Evolutionary conservation across 2,329 filamentous ascomycete species (phyloP).

Genomic region (Penicillium frequentans): DNA sequence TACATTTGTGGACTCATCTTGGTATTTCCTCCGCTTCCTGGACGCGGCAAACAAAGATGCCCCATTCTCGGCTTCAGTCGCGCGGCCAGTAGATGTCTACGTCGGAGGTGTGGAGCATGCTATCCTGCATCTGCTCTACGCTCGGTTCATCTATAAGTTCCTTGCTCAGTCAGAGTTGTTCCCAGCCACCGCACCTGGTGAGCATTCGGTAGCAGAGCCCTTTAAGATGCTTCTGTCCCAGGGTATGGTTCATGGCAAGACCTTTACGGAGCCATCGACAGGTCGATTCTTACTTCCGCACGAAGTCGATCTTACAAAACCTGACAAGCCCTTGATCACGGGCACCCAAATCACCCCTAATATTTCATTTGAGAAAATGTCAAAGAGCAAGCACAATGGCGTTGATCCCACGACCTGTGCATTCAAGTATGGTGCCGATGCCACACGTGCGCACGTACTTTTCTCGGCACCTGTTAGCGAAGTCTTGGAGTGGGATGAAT

Average conservation of each 20-base stretch:
- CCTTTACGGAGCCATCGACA: slow-evolving; percentile 71
- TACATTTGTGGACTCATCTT: slow-evolving; percentile 92
- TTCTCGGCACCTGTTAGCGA: slow-evolving; percentile 85
- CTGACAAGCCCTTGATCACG: slow-evolving; percentile 60
- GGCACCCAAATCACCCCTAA: slow-evolving; percentile 60
- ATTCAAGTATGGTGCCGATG: slow-evolving; percentile 74
- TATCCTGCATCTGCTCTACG: slow-evolving; percentile 84
- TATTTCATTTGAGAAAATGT: slow-evolving; percentile 86
- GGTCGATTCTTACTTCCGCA: slow-evolving; percentile 75
- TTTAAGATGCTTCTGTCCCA: slow-evolving; percentile 83
- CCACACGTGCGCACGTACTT: slow-evolving; percentile 80
- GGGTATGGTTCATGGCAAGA: slow-evolving; percentile 91
- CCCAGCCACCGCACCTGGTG: slow-evolving; percentile 37
- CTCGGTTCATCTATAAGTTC: slow-evolving; percentile 88
- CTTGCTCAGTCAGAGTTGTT: slow-evolving; percentile 56
- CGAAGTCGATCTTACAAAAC: slow-evolving; percentile 66
- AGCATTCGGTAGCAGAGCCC: slow-evolving; percentile 60
- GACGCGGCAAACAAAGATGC: slow-evolving; percentile 65
- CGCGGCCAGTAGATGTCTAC: slow-evolving; percentile 81
- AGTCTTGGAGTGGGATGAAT: slow-evolving; percentile 83
- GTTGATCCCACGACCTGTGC: slow-evolving; percentile 78
- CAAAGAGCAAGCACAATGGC: slow-evolving; percentile 90
- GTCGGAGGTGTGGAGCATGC: slow-evolving; percentile 88
- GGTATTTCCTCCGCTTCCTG: slow-evolving; percentile 83
- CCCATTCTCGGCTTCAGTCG: slow-evolving; percentile 59